Conservation (phyloP, 352 stramenopile species). For the Phytophthora chlamydospora region DNA sequence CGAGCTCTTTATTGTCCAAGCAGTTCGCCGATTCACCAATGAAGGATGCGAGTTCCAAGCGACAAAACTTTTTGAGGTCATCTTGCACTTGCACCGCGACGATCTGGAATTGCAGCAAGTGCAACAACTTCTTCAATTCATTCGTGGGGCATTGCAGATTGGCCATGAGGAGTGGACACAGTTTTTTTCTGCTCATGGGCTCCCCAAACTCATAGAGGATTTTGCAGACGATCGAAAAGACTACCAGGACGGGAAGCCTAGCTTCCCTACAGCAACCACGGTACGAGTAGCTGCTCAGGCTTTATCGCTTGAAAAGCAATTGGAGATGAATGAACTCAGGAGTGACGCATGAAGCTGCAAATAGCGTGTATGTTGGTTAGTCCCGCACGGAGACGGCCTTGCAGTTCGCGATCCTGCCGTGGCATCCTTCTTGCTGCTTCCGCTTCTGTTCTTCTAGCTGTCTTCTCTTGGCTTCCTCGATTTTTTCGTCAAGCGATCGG, state of each 20-base stretch:
- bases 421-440: constrained; percentile 22
- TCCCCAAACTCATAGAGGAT: constrained; percentile 41
- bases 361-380: constrained; percentile 21
- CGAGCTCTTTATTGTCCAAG: constrained; percentile 60
- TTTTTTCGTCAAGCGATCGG: constrained; percentile 70
- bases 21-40: constrained; percentile 49
- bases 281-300: constrained; percentile 7
- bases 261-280: constrained; percentile 10
- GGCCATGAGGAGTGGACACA: constrained; percentile 43
- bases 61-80: constrained; percentile 49
- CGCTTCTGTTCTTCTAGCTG: constrained; percentile 32
- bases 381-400: constrained; percentile 16
- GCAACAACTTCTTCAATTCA: constrained; percentile 58
- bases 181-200: constrained; percentile 46
- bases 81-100: constrained; percentile 51
- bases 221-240: constrained; percentile 15
- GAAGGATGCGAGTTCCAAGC: constrained; percentile 51
- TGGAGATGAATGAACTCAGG: constrained; percentile 6
- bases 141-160: constrained; percentile 47
- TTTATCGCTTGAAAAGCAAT: constrained; percentile 25
- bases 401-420: constrained; percentile 6
- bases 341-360: constrained; percentile 11
- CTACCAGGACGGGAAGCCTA: constrained; percentile 19
- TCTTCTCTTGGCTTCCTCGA: constrained; percentile 41
- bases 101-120: constrained; percentile 51